Base-by-base conservation (phyloP, 2,329 filamentous ascomycete genomes). In the Pseudogymnoascus sp. region DNA sequence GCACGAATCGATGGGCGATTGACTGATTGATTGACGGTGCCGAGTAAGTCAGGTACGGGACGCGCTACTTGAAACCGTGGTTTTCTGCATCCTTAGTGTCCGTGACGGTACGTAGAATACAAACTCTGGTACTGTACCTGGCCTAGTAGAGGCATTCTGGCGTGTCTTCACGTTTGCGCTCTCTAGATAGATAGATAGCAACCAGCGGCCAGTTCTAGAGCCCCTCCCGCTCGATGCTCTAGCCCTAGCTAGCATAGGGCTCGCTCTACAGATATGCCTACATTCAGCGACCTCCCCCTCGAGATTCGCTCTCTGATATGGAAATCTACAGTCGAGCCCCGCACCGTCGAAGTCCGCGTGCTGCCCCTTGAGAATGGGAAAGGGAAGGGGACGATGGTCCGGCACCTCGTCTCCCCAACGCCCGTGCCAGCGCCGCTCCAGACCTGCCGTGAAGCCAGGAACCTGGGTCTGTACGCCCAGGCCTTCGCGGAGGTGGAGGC, bases 391-490 rank as follows among this genome's bases (percentile, higher is more conserved):
- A 6, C 2, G 10, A 45, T 6, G 19, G 1, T 14, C 41, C 1
- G 19, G 10, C 41, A 45, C 10, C 39, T 69, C 11, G 7, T 65
- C 39, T 65, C 65, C 37, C 51, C 60, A 8, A 68, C 65, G 48
- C 65, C 64, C 25, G 63, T 66, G 16, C 68, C 68, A 2, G 66
- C 68, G 19, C 65, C 54, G 31, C 34, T 68, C 8, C 68, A 68
- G 19, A 64, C 66, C 51, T 69, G 68, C 60, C 67, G 43, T 25
- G 68, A 69, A 65, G 63, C 67, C 51, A 67, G 67, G 16, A 51
- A 48, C 61, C 43, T 51, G 25, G 65, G 67, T 6, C 60, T 68
- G 2, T 69, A 69, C 63, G 51, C 66, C 37, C 61, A 51, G n/a
- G 45, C 28, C 6, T 63, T 67, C 34, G 63, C 67, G 11, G 67